Percentiles rank a stretch among this genome's conserved stretches.
Evolutionary conservation across 192 early-diverging fungal genomes (phyloP).

Genomic region (Gryganskiella cystojenkinii): DNA sequence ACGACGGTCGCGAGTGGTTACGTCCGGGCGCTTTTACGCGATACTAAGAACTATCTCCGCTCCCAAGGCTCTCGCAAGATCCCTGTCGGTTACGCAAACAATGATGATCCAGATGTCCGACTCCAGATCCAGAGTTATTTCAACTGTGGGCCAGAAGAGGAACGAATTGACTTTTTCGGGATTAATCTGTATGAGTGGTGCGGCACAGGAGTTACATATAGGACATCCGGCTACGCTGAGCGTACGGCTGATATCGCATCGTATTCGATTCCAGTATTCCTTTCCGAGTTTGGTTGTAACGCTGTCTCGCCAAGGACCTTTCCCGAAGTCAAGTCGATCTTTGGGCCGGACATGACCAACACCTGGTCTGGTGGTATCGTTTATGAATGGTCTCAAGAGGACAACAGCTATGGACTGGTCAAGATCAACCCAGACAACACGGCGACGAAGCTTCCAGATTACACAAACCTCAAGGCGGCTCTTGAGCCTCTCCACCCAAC

Average conservation of each 20-base stretch:
- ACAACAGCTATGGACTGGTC: conserved; percentile 81
- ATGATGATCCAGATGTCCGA: conserved; percentile 78
- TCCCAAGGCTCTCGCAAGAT: conserved; percentile 58
- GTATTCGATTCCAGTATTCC: conserved; percentile 73
- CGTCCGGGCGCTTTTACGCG: conserved; percentile 77
- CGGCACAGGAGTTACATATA: conserved; percentile 64
- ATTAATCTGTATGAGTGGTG: conserved; percentile 86
- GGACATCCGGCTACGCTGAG: conserved; percentile 73
- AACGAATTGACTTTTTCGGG: conserved; percentile 78
- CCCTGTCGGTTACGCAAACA: conserved; percentile 82
- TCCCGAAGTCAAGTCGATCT: conserved; percentile 73
- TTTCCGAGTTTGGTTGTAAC: conserved; percentile 87
- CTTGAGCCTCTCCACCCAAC: conserved; percentile 64
- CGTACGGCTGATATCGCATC: conserved; percentile 68
- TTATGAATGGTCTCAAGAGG: conserved; percentile 82
- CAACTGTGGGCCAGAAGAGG: conserved; percentile 69
- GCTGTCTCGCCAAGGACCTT: conserved; percentile 72
- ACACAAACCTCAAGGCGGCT: conserved; percentile 67
- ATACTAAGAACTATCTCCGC: conserved; percentile 71
- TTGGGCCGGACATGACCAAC: conserved; percentile 73
- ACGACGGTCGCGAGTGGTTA: conserved; percentile 71
- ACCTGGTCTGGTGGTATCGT: conserved; percentile 78
- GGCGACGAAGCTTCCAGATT: conserved; percentile 62
- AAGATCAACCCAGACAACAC: conserved; percentile 58
- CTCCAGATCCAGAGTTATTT: conserved; percentile 75